Percentiles rank a stretch among this genome's conserved stretches.
Conservation (phyloP, 306 rosid genomes). For the Biancaea sappan region DNA sequence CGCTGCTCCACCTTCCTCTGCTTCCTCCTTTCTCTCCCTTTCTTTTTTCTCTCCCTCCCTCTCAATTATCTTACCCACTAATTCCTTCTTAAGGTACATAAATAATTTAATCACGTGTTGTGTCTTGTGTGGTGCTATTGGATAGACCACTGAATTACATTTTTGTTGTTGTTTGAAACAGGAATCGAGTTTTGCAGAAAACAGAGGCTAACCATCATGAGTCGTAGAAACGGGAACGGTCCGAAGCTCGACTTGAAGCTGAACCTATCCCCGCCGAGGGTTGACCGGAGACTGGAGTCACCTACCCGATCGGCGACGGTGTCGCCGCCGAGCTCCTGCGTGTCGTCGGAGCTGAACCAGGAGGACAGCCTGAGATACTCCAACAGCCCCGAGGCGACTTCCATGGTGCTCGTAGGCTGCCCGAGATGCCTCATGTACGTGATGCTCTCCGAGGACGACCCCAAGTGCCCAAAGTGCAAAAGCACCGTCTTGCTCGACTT, state of each 20-base stretch:
- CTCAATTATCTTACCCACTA: not conserved
- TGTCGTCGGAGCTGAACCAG: constrained; percentile 75
- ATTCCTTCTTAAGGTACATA: constrained; percentile 10
- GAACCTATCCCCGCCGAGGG: constrained; percentile 88
- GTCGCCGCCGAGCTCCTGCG: constrained; percentile 90
- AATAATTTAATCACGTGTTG: not conserved
- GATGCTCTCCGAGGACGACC: constrained; percentile 92
- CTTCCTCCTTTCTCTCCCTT: constrained; percentile 17
- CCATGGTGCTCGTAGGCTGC: constrained; percentile 91
- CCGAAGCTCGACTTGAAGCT: constrained; percentile 90
- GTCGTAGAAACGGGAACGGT: constrained; percentile 64
- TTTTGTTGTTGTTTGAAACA: not conserved
- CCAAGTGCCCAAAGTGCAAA: constrained; percentile 93
- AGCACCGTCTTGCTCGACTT: constrained; percentile 97
- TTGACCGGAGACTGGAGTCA: constrained; percentile 48
- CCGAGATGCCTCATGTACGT: constrained; percentile 97
- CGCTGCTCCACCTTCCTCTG: constrained; percentile 36
- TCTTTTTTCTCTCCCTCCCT: not conserved
- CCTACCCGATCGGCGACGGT: constrained; percentile 71
- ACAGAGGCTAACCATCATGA: constrained; percentile 60
- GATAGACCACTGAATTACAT: not conserved
- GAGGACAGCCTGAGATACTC: constrained; percentile 48
- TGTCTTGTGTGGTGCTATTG: not conserved
- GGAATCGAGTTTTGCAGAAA: not conserved
- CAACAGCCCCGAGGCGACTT: constrained; percentile 85